phyloP scores from a whole-genome alignment of 2,329 filamentous ascomycete genomes.

The Triangularia setosa region DNA sequence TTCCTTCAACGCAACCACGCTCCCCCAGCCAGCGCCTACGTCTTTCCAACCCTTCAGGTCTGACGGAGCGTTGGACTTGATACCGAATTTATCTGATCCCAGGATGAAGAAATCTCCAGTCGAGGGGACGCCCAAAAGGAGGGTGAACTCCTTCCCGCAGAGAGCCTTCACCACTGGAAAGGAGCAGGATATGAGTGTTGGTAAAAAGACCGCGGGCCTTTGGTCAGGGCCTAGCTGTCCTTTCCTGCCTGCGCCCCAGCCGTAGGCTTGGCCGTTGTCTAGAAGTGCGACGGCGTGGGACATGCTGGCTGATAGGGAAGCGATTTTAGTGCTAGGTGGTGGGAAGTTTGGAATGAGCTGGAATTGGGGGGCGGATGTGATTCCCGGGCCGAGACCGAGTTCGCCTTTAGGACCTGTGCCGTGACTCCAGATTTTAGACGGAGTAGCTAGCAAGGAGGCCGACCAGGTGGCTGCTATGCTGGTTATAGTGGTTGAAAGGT shows the following conservation, averaged over 20 bases:
- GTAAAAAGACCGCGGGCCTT: constrained; percentile 50
- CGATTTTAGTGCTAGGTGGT: constrained; percentile 52
- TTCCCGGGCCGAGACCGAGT: constrained; percentile 58
- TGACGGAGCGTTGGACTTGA: constrained; percentile 55
- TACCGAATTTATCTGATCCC: constrained; percentile 70
- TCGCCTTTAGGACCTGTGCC: constrained; percentile 70
- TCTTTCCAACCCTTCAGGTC: constrained; percentile 58
- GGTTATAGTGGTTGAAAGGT: background rate
- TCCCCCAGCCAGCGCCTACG: constrained; percentile 77
- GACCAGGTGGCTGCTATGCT: constrained; percentile 32
- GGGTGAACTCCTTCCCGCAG: constrained; percentile 84
- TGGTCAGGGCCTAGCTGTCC: constrained; percentile 68
- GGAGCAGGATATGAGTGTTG: constrained; percentile 55
- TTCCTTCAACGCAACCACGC: constrained; percentile 64
- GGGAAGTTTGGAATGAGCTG: constrained; percentile 60
- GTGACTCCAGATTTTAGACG: constrained; percentile 55
- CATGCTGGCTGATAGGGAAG: constrained; percentile 68
- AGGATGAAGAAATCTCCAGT: constrained; percentile 62
- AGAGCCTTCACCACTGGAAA: constrained; percentile 66
- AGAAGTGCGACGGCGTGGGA: constrained; percentile 73
- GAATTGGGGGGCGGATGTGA: constrained; percentile 44
- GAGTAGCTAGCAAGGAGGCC: constrained; percentile 41
- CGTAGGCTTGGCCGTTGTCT: constrained; percentile 71
- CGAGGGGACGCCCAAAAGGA: constrained; percentile 55
- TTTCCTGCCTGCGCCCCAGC: constrained; percentile 85